Evolutionary conservation across 192 early-diverging fungal genomes (phyloP).

Genomic region (Umbelopsis vinacea): DNA sequence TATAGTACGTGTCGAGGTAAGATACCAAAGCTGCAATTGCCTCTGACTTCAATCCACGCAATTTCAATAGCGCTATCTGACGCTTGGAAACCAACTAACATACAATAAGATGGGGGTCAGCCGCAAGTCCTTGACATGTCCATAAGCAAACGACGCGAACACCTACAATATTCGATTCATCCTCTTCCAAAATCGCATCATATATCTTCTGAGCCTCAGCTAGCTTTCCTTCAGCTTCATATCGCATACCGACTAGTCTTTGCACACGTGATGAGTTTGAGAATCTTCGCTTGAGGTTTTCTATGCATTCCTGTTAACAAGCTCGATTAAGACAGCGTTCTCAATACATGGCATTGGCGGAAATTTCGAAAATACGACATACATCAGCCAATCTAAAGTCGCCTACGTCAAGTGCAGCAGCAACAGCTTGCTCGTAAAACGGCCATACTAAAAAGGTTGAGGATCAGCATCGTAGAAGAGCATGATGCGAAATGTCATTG

Average conservation of each 20-base stretch:
- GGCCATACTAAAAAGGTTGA: conserved; percentile 58
- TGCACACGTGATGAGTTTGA: conserved; percentile 70
- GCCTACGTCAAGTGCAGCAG: conserved; percentile 80
- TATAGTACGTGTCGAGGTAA: conserved; percentile 84
- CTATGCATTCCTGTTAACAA: conserved; percentile 54
- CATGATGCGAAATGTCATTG: conserved; percentile 40
- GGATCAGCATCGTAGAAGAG: background rate
- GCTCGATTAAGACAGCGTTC: background rate
- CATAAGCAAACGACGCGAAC: background rate
- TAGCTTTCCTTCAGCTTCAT: conserved; percentile 77
- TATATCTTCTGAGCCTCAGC: conserved; percentile 74
- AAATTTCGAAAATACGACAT: background rate
- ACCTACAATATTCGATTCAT: conserved; percentile 77
- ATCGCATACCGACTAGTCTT: conserved; percentile 76
- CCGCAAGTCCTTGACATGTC: background rate
- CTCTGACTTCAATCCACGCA: conserved; percentile 65
- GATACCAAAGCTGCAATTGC: conserved; percentile 73
- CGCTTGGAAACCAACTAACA: conserved; percentile 71
- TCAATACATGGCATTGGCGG: background rate
- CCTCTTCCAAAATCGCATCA: conserved; percentile 71
- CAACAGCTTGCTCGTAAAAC: conserved; percentile 81
- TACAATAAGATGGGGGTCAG: background rate
- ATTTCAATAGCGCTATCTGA: conserved; percentile 71
- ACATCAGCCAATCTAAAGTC: conserved; percentile 67
- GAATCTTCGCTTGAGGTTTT: conserved; percentile 67